A percentile compares a stretch with the other conserved stretches of the same genome.
Conservation (phyloP, 1,139 yeast species). For the Saccharomyces hybrid region DNA sequence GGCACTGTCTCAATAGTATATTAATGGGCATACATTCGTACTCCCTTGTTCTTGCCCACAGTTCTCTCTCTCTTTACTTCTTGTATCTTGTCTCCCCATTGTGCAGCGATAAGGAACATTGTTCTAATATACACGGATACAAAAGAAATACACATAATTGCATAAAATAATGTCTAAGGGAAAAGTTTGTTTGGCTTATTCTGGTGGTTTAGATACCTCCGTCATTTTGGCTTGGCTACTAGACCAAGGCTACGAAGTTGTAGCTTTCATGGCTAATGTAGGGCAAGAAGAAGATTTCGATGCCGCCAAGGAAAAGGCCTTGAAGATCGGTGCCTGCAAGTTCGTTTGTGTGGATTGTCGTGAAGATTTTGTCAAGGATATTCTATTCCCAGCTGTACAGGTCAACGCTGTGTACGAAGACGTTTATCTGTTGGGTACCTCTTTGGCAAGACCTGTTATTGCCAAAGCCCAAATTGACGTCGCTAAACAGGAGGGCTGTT, state of each 20-base stretch:
- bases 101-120: background rate
- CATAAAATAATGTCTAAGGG: conserved; percentile 71
- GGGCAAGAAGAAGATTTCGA: conserved; percentile 99
- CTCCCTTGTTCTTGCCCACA: background rate
- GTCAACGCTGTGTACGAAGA: conserved; percentile 96
- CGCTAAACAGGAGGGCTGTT: conserved; percentile 95
- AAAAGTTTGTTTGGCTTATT: conserved; percentile 97
- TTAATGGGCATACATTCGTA: background rate
- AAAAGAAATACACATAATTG: background rate
- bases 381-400: conserved; percentile 91
- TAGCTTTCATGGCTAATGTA: conserved; percentile 94
- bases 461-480: conserved; percentile 97
- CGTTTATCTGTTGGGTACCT: conserved; percentile 91
- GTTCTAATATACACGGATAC: background rate
- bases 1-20: background rate
- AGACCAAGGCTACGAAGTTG: conserved; percentile 95
- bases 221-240: conserved; percentile 96
- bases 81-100: background rate
- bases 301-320: conserved; percentile 93
- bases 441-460: conserved; percentile 96
- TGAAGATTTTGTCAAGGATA: conserved; percentile 87
- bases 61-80: background rate
- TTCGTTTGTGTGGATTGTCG: conserved; percentile 92
- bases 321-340: conserved; percentile 94
- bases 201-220: conserved; percentile 98